phyloP scores from a whole-genome alignment of 2,329 filamentous ascomycete genomes.

The Botrytis paeoniae region DNA sequence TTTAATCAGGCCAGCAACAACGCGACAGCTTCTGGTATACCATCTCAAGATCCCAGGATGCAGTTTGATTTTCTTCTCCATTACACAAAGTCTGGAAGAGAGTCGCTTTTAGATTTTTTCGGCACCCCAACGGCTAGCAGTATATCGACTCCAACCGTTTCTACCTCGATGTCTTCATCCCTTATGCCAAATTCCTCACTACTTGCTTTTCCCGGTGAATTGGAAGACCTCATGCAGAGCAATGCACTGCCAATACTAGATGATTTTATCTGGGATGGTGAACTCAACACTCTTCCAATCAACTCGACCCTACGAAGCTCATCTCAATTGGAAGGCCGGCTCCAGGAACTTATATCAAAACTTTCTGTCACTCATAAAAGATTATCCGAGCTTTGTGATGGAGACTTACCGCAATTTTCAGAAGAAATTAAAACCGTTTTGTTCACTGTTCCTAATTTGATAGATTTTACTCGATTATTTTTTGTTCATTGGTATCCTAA shows the following conservation, averaged over 20 bases:
- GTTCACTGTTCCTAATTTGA: constrained; percentile 41
- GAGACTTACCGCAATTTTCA: background rate
- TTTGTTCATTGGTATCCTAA: constrained; percentile 20
- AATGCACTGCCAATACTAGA: background rate
- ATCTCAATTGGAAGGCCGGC: background rate
- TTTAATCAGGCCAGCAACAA: background rate
- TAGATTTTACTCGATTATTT: constrained; percentile 40
- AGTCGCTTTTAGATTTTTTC: background rate
- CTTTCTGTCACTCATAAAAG: background rate
- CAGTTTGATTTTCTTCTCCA: constrained; percentile 32
- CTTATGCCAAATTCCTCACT: background rate
- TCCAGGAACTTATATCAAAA: background rate
- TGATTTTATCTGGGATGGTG: constrained; percentile 1
- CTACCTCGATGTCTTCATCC: background rate
- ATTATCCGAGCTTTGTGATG: background rate
- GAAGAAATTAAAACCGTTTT: background rate
- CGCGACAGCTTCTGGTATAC: background rate
- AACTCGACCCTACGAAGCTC: background rate
- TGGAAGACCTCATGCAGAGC: background rate
- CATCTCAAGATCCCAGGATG: constrained; percentile 1
- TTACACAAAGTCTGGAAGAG: constrained; percentile 31
- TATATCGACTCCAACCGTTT: background rate
- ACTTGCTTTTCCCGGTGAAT: background rate
- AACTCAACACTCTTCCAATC: background rate
- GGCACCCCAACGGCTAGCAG: background rate